Evolutionary conservation across 2,329 filamentous ascomycete species (phyloP).

Genomic region (Trichoderma pleuroti): DNA sequence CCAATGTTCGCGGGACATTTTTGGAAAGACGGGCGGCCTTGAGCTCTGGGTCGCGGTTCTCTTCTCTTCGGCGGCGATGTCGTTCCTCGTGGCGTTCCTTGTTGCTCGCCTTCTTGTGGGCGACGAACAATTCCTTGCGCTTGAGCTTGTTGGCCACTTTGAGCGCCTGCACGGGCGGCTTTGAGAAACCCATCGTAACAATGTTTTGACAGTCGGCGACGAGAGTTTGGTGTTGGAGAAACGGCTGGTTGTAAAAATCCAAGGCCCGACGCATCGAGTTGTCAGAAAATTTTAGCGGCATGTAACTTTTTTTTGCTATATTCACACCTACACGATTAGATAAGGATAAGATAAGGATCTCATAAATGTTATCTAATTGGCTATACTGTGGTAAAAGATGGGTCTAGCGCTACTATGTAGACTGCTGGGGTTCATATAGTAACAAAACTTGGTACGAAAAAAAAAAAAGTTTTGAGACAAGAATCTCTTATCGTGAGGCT

Average conservation of each 20-base stretch:
- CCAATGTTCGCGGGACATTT: conserved; percentile 78
- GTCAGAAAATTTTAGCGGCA: conserved; percentile 39
- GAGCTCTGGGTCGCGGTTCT: conserved; percentile 76
- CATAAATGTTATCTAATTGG: neutral
- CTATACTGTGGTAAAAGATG: fast-evolving
- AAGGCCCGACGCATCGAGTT: neutral
- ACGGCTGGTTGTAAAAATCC: conserved; percentile 14
- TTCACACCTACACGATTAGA: neutral
- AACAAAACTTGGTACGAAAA: conserved; percentile 25
- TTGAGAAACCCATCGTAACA: conserved; percentile 34
- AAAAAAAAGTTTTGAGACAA: conserved; percentile 16
- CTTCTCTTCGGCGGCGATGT: conserved; percentile 76
- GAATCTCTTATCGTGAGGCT: neutral
- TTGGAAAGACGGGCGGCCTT: conserved; percentile 68
- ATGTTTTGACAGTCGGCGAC: neutral
- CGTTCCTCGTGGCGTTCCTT: conserved; percentile 72
- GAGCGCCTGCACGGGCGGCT: conserved; percentile 37
- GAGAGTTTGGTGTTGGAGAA: neutral
- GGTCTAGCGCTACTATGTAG: neutral
- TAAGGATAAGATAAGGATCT: neutral
- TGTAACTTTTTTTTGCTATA: conserved; percentile 9
- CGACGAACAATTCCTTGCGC: conserved; percentile 72
- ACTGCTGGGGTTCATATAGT: conserved; percentile 21
- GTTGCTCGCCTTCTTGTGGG: conserved; percentile 73
- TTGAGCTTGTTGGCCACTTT: conserved; percentile 72